A percentile compares a stretch with the other conserved stretches of the same genome.
Conservation (phyloP, 306 rosid genomes). For the Sechiopsis laciniata region DNA sequence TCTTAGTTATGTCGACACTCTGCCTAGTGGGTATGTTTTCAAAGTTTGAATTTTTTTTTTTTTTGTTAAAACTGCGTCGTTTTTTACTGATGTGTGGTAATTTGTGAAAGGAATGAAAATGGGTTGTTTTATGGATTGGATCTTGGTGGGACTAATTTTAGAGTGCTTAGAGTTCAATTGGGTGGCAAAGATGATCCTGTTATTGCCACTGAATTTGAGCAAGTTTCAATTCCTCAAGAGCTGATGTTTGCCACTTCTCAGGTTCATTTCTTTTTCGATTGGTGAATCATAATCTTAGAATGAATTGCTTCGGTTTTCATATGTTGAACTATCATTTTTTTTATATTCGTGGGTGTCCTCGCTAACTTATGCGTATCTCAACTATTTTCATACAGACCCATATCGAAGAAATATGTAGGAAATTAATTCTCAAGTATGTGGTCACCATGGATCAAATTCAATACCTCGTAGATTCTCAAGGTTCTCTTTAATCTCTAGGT, state of each 20-base stretch:
- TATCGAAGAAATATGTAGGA: no score
- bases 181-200: conserved; percentile 77
- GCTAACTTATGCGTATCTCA: no score
- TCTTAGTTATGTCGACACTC: conserved; percentile 63
- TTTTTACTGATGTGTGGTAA: neutral
- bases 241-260: conserved; percentile 70
- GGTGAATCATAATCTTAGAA: neutral
- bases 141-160: conserved; percentile 92
- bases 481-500: no score
- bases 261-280: conserved; percentile 30
- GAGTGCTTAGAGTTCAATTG: conserved; percentile 75
- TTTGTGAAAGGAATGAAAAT: conserved; percentile 52
- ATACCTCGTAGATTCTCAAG: no score
- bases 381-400: no score
- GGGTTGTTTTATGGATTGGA: conserved; percentile 92
- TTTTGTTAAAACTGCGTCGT: neutral
- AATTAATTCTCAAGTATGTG: no score
- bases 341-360: no score
- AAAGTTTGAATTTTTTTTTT: neutral
- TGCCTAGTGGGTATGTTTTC: conserved; percentile 66
- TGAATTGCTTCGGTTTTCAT: neutral
- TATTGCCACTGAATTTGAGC: conserved; percentile 65
- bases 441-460: no score
- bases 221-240: conserved; percentile 64
- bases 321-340: no score